Evolutionary conservation across 2,329 filamentous ascomycete species (phyloP).

Genomic region (Colletotrichum sp.): DNA sequence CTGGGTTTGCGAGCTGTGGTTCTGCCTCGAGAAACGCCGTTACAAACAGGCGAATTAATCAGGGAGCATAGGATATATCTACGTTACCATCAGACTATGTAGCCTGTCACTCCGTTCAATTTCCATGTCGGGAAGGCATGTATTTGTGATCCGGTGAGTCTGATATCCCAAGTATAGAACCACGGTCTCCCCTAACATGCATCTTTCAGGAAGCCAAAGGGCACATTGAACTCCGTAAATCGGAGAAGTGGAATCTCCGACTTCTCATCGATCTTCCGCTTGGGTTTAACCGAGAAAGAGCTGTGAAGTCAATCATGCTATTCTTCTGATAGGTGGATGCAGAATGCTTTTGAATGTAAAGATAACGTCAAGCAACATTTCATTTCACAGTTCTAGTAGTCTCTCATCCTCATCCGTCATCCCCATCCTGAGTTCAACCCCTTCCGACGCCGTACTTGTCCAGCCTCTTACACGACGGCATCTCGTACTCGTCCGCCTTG

Average conservation of each 20-base stretch:
- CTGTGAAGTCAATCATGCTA: accelerated
- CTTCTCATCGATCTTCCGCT: not conserved
- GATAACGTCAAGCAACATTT: not conserved
- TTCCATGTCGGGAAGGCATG: not conserved
- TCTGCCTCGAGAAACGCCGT: not conserved
- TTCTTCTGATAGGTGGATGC: accelerated
- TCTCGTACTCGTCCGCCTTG: constrained; percentile 61
- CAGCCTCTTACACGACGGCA: constrained; percentile 59
- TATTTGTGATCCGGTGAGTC: not conserved
- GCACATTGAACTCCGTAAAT: not conserved
- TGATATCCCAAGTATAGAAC: not conserved
- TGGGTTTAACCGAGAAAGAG: not conserved
- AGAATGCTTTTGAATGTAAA: accelerated
- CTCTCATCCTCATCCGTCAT: not conserved
- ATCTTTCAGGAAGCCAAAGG: not conserved
- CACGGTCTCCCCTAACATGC: accelerated
- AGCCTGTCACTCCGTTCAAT: no score
- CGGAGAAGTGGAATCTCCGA: not conserved
- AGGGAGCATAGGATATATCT: not conserved
- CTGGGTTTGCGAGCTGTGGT: not conserved
- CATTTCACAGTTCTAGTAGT: not conserved
- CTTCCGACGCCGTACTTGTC: constrained; percentile 41
- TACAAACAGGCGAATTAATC: not conserved
- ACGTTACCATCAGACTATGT: not conserved
- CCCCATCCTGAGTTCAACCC: not conserved